These are phyloP conservation scores for Pseudoscleropodium purum DNA, from an alignment of 225 moss, liverwort and hornwort genomes.

Conservation along the genomic window DNA sequence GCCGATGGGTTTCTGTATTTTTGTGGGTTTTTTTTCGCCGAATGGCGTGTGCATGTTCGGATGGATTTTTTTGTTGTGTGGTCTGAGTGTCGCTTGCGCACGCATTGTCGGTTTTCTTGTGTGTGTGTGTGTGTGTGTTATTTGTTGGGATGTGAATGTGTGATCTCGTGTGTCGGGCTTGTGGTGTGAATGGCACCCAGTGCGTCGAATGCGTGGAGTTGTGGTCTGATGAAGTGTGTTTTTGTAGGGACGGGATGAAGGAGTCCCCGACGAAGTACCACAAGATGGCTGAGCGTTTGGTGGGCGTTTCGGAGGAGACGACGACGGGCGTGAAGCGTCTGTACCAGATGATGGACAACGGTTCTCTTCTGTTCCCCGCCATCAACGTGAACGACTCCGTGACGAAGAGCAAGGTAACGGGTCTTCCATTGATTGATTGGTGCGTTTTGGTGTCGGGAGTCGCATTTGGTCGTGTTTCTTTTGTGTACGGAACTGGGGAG, in stretches of 20 bases:
- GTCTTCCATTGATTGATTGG: no score
- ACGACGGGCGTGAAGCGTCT: conserved; percentile 92
- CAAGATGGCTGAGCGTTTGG: conserved; percentile 77
- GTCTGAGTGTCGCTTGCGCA: no score
- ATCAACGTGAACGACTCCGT: conserved; percentile 97
- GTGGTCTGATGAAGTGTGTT: no score
- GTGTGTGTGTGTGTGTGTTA: no score
- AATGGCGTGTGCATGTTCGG: background rate
- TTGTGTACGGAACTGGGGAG: background rate
- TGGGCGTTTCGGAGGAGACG: conserved; percentile 95
- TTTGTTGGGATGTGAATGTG: background rate
- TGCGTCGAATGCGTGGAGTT: no score
- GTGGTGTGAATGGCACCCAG: background rate
- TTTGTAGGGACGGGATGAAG: conserved; percentile 58
- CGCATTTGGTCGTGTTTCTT: background rate
- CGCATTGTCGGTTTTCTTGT: background rate
- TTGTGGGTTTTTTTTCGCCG: background rate
- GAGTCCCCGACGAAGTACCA: conserved; percentile 77
- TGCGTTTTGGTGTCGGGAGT: no score
- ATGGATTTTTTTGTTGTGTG: background rate
- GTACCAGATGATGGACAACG: conserved; percentile 75
- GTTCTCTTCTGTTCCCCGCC: conserved; percentile 72
- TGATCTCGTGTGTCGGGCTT: rapidly evolving
- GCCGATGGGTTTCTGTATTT: rapidly evolving
- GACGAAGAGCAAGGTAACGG: conserved; percentile 75